Conservation (phyloP, 768 basidiomycete genomes). For the Dentipellis fragilis region DNA sequence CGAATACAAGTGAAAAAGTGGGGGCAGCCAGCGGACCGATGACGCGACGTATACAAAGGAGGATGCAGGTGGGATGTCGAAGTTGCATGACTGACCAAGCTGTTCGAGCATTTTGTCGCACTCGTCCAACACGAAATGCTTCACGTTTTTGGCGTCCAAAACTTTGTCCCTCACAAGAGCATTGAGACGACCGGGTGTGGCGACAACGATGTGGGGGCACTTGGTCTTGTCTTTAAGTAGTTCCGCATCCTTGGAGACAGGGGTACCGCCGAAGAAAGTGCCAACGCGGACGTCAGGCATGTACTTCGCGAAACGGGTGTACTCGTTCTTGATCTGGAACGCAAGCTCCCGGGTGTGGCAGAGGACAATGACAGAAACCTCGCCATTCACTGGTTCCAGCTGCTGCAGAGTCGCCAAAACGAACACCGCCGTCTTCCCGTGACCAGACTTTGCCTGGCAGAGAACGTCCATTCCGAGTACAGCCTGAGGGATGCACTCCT, state of each 20-base stretch:
- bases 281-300: conserved; percentile 97
- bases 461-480: conserved; percentile 99
- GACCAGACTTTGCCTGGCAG: conserved; percentile 98
- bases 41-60: conserved; percentile 16
- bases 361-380: conserved; percentile 94
- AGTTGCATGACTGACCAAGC: conserved; percentile 98
- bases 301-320: conserved; percentile 97
- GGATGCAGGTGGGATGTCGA: conserved; percentile 42
- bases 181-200: conserved; percentile 94
- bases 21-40: conserved; percentile 25
- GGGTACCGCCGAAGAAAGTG: conserved; percentile 97
- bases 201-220: conserved; percentile 98
- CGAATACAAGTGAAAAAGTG: conserved; percentile 40
- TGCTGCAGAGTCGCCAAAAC: conserved; percentile 97
- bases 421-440: conserved; percentile 98
- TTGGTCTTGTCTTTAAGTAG: conserved; percentile 89
- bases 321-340: conserved; percentile 99
- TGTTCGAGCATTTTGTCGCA: conserved; percentile 99
- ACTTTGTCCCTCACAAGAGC: conserved; percentile 93
- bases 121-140: conserved; percentile 99
- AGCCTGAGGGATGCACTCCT: conserved; percentile 99
- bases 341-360: conserved; percentile 99
- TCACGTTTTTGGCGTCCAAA: conserved; percentile 90
- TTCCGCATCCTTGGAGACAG: conserved; percentile 89
- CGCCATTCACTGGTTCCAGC: conserved; percentile 95